Conservation (phyloP, 306 rosid genomes). For the Amphicarpaea edgeworthii region DNA sequence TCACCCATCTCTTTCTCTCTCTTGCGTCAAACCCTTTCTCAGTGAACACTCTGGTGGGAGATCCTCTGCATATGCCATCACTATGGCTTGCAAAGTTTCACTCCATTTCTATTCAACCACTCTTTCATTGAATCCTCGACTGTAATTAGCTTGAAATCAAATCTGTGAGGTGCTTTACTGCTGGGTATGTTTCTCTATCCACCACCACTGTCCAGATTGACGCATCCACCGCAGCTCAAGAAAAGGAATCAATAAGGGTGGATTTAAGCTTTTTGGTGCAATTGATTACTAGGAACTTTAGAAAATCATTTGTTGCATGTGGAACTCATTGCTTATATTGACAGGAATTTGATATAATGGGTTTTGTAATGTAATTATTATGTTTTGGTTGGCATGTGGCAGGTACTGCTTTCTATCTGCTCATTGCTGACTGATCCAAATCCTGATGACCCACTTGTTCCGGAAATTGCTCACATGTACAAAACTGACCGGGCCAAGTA, state of each 20-base stretch:
- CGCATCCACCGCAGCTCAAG: slow-evolving; percentile 75
- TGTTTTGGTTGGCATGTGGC: slow-evolving; percentile 36
- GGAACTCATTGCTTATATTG: slow-evolving; percentile 12
- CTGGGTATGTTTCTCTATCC: slow-evolving; percentile 69
- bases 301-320: not conserved
- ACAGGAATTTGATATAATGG: not conserved
- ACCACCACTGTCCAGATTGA: slow-evolving; percentile 64
- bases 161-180: slow-evolving; percentile 62
- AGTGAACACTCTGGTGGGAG: not conserved
- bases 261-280: slow-evolving; percentile 11
- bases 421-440: slow-evolving; percentile 83
- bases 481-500: slow-evolving; percentile 76
- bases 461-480: slow-evolving; percentile 84
- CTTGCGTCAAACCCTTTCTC: not conserved
- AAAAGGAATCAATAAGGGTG: too few species aligned
- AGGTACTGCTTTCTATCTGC: slow-evolving; percentile 84
- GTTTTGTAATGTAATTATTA: slow-evolving; percentile 32
- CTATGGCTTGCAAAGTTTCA: not conserved
- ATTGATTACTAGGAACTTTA: not conserved
- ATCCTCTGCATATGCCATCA: not conserved
- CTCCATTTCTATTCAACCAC: not conserved
- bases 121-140: slow-evolving; percentile 55
- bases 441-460: slow-evolving; percentile 84
- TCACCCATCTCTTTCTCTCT: not conserved
- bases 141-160: slow-evolving; percentile 58